Conservation (phyloP, 139 green algal species). For the Tetradesmus obliquus region DNA sequence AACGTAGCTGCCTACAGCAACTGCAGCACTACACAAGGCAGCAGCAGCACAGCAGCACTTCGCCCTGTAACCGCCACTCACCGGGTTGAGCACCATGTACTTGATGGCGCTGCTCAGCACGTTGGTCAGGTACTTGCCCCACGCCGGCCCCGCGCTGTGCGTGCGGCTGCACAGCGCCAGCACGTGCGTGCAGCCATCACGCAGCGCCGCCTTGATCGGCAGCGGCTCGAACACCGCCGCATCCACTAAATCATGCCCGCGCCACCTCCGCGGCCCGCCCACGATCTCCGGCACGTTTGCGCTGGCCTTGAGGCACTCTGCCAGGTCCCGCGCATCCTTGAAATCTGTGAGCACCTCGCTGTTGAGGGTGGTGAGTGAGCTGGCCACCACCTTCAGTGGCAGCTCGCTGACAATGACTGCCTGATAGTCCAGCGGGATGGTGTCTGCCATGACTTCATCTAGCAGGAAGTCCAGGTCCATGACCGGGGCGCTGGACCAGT, state of each 20-base stretch:
- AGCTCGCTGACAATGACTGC: conserved; percentile 52
- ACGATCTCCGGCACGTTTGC: conserved; percentile 84
- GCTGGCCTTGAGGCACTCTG: conserved; percentile 78
- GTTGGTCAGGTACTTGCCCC: conserved; percentile 42
- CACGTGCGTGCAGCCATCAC: conserved; percentile 90
- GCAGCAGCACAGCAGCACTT: background rate
- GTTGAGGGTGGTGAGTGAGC: conserved; percentile 38
- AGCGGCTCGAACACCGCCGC: conserved; percentile 90
- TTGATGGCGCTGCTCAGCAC: conserved; percentile 55
- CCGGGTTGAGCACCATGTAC: conserved; percentile 49
- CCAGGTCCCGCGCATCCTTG: conserved; percentile 66
- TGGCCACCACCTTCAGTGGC: conserved; percentile 56
- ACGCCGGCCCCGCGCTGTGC: conserved; percentile 22
- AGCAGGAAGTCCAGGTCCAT: conserved; percentile 90
- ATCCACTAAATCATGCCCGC: conserved; percentile 83
- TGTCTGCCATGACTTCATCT: conserved; percentile 80
- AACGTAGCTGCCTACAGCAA: background rate
- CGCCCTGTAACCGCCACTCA: background rate
- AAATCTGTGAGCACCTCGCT: conserved; percentile 38
- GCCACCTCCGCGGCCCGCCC: conserved; percentile 46
- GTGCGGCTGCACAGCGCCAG: conserved; percentile 58
- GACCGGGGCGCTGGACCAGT: conserved; percentile 49
- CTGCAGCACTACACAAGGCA: background rate
- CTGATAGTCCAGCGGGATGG: conserved; percentile 78
- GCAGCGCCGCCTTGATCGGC: conserved; percentile 57